phyloP scores from a whole-genome alignment of 495 filamentous ascomycete genomes.

The Annulohypoxylon stygium region DNA sequence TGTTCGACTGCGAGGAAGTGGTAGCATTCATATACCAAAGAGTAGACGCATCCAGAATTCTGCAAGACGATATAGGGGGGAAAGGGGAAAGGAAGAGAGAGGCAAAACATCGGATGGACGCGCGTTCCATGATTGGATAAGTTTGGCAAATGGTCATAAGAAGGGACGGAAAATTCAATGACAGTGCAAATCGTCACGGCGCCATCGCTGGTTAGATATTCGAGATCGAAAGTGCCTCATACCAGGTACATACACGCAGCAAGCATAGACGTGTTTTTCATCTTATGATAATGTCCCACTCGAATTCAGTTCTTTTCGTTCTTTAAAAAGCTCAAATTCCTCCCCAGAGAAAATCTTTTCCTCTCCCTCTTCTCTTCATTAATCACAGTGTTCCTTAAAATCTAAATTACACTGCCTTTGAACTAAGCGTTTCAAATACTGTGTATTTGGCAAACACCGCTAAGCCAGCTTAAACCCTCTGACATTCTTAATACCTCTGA shows the following conservation, averaged over 20 bases:
- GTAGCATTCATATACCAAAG: background rate
- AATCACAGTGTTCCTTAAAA: background rate
- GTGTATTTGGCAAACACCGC: background rate
- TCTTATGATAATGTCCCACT: background rate
- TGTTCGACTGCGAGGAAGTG: constrained; percentile 16
- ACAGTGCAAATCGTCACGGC: background rate
- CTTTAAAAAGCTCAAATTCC: background rate
- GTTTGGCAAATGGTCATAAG: background rate
- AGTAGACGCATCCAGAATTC: background rate
- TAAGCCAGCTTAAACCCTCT: background rate
- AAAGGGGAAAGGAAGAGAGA: background rate
- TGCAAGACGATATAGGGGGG: background rate
- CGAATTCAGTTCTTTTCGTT: background rate
- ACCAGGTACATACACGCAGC: background rate
- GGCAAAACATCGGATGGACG: background rate
- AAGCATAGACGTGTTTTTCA: background rate
- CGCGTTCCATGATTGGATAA: background rate
- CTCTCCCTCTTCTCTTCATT: background rate
- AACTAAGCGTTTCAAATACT: background rate
- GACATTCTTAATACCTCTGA: background rate
- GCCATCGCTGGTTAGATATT: background rate
- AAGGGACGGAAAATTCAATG: background rate
- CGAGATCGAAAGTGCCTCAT: background rate
- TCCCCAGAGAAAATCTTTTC: background rate
- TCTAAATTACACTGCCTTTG: background rate